Evolutionary conservation across 2,329 filamentous ascomycete genomes (phyloP).

Genomic region (Botrytis sinoallii): DNA sequence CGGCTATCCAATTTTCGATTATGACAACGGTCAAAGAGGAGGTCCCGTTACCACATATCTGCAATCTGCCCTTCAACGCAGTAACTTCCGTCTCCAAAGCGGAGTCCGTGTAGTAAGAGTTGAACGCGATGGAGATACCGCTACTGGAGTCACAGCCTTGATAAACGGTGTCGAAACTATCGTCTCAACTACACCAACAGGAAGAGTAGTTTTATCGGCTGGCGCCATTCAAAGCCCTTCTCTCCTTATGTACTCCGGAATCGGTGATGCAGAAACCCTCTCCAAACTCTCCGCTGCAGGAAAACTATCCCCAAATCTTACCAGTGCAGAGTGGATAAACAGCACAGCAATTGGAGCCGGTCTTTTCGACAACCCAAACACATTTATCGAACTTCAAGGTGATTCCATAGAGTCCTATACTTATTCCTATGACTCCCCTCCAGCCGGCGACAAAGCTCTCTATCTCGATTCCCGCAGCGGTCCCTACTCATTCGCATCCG

Average conservation of each 20-base stretch:
- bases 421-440: slow-evolving; percentile 46
- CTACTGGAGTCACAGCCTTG: slow-evolving; percentile 43
- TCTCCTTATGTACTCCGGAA: slow-evolving; percentile 50
- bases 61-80: slow-evolving; percentile 43
- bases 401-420: slow-evolving; percentile 46
- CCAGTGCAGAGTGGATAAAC: slow-evolving; percentile 45
- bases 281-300: slow-evolving; percentile 39
- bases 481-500: slow-evolving; percentile 51
- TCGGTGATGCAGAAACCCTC: slow-evolving; percentile 41
- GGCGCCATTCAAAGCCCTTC: slow-evolving; percentile 51
- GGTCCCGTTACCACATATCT: slow-evolving; percentile 50
- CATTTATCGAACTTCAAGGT: slow-evolving; percentile 48
- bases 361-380: slow-evolving; percentile 56
- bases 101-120: slow-evolving; percentile 46
- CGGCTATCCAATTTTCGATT: slow-evolving; percentile 48
- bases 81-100: slow-evolving; percentile 46
- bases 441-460: slow-evolving; percentile 42
- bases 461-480: slow-evolving; percentile 50
- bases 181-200: slow-evolving; percentile 25
- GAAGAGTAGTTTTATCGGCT: slow-evolving; percentile 46
- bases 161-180: slow-evolving; percentile 34
- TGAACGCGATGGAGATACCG: slow-evolving; percentile 41
- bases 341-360: slow-evolving; percentile 48
- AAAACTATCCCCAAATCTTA: slow-evolving; percentile 37
- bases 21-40: slow-evolving; percentile 48